Evolutionary conservation across 1,139 yeast species (phyloP), one percentile per base, ranked within the genome.

Genomic region (Pichia sp.): DNA sequence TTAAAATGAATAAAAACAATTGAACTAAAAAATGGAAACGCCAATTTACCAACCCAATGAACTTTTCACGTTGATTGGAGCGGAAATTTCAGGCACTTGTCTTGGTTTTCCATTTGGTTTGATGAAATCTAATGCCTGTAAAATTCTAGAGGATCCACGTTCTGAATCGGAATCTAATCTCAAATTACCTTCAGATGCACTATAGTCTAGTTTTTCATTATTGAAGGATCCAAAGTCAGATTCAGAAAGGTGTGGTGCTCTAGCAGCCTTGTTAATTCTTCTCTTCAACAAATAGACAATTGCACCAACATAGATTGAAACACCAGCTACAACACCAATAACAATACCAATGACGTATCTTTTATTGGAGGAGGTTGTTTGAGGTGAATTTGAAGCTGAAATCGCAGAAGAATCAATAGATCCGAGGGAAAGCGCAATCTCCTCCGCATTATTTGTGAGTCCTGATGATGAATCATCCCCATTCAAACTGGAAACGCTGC

Each of bases 241-340:
- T 34, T 34, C 36, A 23, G 36, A 23, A 7, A 34, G 11, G 7
- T 34, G 16, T 31, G 39, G 35, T 4, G 33, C n/a, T 29, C 45
- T 39, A 26, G 40, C 29, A 9, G 41, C 42, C 11, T 42, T 38
- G 27, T 46, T 27, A 16, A 44, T 63, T 54, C 65, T 67, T 60
- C 57, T 55, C 46, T 65, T 64, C 52, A 65, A 65, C 43, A 60
- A 59, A 29, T 64, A 55, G 29, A 66, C 54, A 72, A 82, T 71
- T 38, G 77, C 65, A 1, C 75, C 66, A 60, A 81, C 66, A 61
- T 81, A 82, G 29, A 73, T 60, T 5, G 73, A 67, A 47, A 81
- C 76, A 45, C 90, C 92, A 29, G 75, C 74, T 28, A 81, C 77
- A n/a, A 85, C 77, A 46, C 88, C 88, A 42, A 81, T 67, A 29